Evolutionary conservation across 1,284 basidiomycete species (phyloP), one percentile per base, ranked within the genome.

Genomic region (Anthracocystis setariae): DNA sequence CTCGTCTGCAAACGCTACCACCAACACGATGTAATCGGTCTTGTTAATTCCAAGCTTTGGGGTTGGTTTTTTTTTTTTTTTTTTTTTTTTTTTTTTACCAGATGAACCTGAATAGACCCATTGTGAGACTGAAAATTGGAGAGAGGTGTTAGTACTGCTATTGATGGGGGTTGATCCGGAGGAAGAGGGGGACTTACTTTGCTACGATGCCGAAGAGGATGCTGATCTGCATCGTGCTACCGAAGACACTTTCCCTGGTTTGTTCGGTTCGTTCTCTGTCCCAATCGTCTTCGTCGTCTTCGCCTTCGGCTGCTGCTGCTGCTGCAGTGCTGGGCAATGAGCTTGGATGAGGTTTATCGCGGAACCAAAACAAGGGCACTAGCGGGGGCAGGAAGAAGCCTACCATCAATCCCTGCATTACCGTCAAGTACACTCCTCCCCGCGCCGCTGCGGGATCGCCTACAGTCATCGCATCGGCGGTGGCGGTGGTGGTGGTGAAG

Each of bases 341-440:
- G 8, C 56, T 56, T 4, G 67, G 67, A 49, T 64, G 50, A 2
- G 62, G 42, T 17, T 51, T 48, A 10, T 68, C 54, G 3, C 61
- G 24, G 9, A 73, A 68, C 56, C 62, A 69, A 29, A 73, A 73
- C 21, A 73, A 29, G 18, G 61, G 65, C 13, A 64, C 32, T 9
- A 69, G 33, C 5, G 60, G 56, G 0, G 64, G 64, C 1, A 65
- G 13, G 29, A 73, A 73, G 44, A 73, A 73, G 3, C 71, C 71
- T 1, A 61, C 49, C 47, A 73, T 46, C 17, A 73, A 17, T 2
- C 71, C 71, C 15, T 61, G 50, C 47, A 73, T 37, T 12, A 73
- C 62, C 2, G 61, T 65, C 13, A 15, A 39, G 27, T 65, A 69
- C 15, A 49, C 27, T 8, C 51, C 39, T 1, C 27, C 47, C 20